Conservation (phyloP, 2,329 filamentous ascomycete genomes). For the Sclerotinia minor region DNA sequence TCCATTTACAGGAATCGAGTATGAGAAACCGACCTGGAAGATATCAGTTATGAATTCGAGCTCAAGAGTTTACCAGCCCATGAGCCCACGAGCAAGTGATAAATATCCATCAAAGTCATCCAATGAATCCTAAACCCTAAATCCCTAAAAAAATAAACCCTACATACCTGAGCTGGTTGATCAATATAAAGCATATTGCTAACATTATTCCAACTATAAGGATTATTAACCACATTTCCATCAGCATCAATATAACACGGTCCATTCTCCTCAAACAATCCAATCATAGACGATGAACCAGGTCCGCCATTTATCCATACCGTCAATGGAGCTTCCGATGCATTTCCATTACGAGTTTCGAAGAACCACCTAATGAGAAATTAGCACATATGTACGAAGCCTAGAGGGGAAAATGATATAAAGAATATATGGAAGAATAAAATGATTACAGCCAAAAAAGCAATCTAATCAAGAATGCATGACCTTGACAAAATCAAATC, state of each 20-base stretch:
- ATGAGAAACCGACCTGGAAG: slow-evolving; percentile 41
- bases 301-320: slow-evolving; percentile 69
- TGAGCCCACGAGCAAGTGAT: not conserved
- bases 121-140: no score
- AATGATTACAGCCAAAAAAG: not conserved
- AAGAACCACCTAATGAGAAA: slow-evolving; percentile 45
- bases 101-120: no score
- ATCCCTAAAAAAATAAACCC: not conserved
- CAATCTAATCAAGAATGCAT: not conserved
- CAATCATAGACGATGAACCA: slow-evolving; percentile 62
- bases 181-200: slow-evolving; percentile 51
- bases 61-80: not conserved
- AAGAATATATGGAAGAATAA: not conserved
- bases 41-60: not conserved
- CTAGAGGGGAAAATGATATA: no score
- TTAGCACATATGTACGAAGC: not conserved
- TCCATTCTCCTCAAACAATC: slow-evolving; percentile 61
- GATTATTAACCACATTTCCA: slow-evolving; percentile 41
- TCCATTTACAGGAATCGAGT: slow-evolving; percentile 41
- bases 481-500: no score
- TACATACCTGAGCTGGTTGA: slow-evolving; percentile 35
- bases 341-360: slow-evolving; percentile 48
- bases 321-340: slow-evolving; percentile 51
- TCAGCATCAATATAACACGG: slow-evolving; percentile 47
- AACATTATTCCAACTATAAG: slow-evolving; percentile 63